Base-by-base conservation (phyloP, 164 flowering plant genomes). In the Umbilicus rupestris region DNA sequence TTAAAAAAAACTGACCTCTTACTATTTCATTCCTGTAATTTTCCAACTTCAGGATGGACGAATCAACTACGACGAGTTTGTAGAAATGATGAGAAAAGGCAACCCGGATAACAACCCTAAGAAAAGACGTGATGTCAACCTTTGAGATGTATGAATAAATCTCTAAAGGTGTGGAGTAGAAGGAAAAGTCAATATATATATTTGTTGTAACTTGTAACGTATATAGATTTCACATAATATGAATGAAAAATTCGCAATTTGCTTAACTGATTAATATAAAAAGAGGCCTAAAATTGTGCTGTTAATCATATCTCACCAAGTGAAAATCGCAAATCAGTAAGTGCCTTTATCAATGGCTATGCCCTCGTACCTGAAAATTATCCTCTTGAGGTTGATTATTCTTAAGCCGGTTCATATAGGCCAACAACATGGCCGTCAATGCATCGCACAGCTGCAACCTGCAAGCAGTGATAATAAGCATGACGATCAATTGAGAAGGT, bases 51-150 rank as follows among this genome's bases (percentile, higher is more conserved):
- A 90, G 91, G 97, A 88, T 77, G 97, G 95, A 1, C 65, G 83
- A 64, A 87, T 88, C 70, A 85, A 90, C 79, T 88, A 90, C 37
- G 92, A 87, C 37, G 97, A 90, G 67, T 90, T 90, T 72, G 87
- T 78, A 67, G 88, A 88, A 11, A 87, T 90, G 93, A 90, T 90
- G 97, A 87, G 78, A 73, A 90, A 90, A 80, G 95, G 97, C n/a
- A 83, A 87, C 67, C 86, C 84, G 14, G 88, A 85, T 62, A 80
- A 72, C 26, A 80, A 78, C 66, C 84, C 83, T 1, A 88, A 85
- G 78, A 90, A 84, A 76, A 63, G 93, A 30, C 85, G 90, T 5
- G 88, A 85, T 20, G 80, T 80, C 49, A 70, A 66, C 52, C 65
- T 81, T 37, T 76, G 59, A 77, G 15, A 50, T 33, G 39, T 33